These are phyloP conservation scores for Pleurostoma richardsiae DNA, from an alignment of 2,329 filamentous ascomycete species.

Conservation along the genomic window DNA sequence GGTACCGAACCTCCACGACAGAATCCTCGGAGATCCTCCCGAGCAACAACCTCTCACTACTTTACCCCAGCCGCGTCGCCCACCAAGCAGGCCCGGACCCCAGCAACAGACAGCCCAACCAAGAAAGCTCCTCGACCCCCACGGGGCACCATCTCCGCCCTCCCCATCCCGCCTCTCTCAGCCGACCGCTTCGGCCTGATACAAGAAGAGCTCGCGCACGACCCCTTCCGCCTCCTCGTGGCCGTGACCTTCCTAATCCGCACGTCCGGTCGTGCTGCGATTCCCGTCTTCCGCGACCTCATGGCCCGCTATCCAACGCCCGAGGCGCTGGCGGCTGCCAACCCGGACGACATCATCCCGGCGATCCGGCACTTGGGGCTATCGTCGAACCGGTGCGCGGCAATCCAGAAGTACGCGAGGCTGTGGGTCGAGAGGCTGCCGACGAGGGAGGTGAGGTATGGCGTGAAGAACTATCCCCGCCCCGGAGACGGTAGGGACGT, in stretches of 20 bases:
- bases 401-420: slow-evolving; percentile 66
- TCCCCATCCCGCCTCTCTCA: slow-evolving; percentile 64
- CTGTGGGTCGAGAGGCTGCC: slow-evolving; percentile 65
- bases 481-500: slow-evolving; percentile 21
- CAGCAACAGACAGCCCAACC: slow-evolving; percentile 5
- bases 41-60: slow-evolving; percentile 1
- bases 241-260: slow-evolving; percentile 82
- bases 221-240: slow-evolving; percentile 77
- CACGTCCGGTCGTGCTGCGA: slow-evolving; percentile 67
- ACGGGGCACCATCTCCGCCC: slow-evolving; percentile 43
- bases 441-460: slow-evolving; percentile 45
- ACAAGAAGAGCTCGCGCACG: slow-evolving; percentile 70
- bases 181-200: slow-evolving; percentile 68
- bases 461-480: slow-evolving; percentile 40
- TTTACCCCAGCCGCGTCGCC: neutral
- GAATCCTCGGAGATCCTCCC: neutral
- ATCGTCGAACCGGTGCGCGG: slow-evolving; percentile 59
- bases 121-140: slow-evolving; percentile 25
- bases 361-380: slow-evolving; percentile 70
- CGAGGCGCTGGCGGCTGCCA: slow-evolving; percentile 52
- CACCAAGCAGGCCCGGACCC: slow-evolving; percentile 3
- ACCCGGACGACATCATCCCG: slow-evolving; percentile 47
- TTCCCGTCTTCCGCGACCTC: slow-evolving; percentile 69
- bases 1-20: too few relatives aligned
- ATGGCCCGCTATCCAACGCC: slow-evolving; percentile 66